Conservation (phyloP, 305 asterid genomes). For the Andrographis paniculata region DNA sequence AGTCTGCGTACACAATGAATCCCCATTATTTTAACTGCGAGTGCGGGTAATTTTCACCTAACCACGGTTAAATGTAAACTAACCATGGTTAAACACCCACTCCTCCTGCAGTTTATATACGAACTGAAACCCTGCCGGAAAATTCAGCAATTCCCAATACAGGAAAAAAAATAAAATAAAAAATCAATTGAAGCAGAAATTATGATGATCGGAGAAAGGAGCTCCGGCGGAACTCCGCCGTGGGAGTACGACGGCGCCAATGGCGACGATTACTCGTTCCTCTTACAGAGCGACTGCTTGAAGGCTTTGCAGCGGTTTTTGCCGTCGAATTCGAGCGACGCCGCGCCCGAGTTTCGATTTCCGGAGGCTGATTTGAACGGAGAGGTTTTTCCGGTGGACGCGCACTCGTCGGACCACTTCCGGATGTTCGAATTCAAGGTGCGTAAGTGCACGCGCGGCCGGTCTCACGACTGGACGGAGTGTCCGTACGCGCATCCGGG, state of each 20-base stretch:
- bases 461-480: constrained; percentile 86
- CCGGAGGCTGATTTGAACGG: constrained; percentile 15
- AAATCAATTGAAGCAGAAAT: too few relatives aligned
- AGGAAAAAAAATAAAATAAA: too few relatives aligned
- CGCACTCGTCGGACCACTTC: constrained; percentile 72
- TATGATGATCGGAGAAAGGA: constrained; percentile 61
- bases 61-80: constrained; percentile 20
- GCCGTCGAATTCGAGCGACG: constrained; percentile 42
- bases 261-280: constrained; percentile 36
- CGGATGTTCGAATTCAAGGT: constrained; percentile 83
- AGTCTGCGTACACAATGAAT: constrained; percentile 9
- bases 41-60: constrained; percentile 15
- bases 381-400: constrained; percentile 53
- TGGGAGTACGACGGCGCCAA: constrained; percentile 41
- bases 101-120: constrained; percentile 50
- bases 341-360: constrained; percentile 13
- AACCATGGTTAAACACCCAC: constrained; percentile 39
- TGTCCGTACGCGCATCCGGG: constrained; percentile 90
- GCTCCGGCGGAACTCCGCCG: constrained; percentile 33
- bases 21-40: constrained; percentile 31
- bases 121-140: constrained; percentile 14
- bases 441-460: constrained; percentile 32
- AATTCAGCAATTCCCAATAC: constrained; percentile 11
- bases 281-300: constrained; percentile 29
- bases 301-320: constrained; percentile 53